Base-by-base conservation (phyloP, 2,329 filamentous ascomycete genomes). In the Verruconis gallopava region DNA sequence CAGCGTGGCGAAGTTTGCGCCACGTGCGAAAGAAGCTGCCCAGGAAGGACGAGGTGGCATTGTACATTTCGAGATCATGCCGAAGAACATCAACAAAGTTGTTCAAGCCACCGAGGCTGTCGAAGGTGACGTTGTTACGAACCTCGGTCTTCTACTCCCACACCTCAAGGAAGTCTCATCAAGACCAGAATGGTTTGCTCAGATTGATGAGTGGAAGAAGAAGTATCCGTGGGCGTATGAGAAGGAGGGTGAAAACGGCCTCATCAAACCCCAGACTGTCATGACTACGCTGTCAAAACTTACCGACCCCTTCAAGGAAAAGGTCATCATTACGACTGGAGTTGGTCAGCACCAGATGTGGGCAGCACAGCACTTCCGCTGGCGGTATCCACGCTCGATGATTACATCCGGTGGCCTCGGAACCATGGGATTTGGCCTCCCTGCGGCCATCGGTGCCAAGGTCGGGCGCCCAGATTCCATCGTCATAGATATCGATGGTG, bases 21-120 rank as follows among this genome's bases (percentile, higher is more conserved):
- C 91, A 3, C 76, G 75, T 40, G 91, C 91, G 35, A 91, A 83
- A 65, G 75, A 77, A 12, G 91, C 91, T 1, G 89, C 85, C 3
- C 70, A 74, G 9, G 84, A 94, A 66, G 79, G 79, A 42, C 82
- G 86, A 48, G 91, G 91, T 53, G 91, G 91, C 55, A 96, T 98
- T 54, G 75, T 96, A 13, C 89, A 98, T 64, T 96, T 96, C 55
- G 89, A 96, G 60, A 89, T 98, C 55, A 82, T 96, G 81, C 89
- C 91, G 53, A 98, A 98, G 79, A 96, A 98, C 70, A 96, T 96
- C 68, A 96, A 96, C 77, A 98, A 96, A 74, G 88, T 96, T 33
- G 82, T 98, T 12, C 85, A 96, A 65, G 88, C 89, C 5, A 95
- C 84, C 33, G 86, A 95, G 66, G 89, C 91, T 36, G 80, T 96